Conservation (phyloP, 345 rosid genomes). For the Combretum micranthum region DNA sequence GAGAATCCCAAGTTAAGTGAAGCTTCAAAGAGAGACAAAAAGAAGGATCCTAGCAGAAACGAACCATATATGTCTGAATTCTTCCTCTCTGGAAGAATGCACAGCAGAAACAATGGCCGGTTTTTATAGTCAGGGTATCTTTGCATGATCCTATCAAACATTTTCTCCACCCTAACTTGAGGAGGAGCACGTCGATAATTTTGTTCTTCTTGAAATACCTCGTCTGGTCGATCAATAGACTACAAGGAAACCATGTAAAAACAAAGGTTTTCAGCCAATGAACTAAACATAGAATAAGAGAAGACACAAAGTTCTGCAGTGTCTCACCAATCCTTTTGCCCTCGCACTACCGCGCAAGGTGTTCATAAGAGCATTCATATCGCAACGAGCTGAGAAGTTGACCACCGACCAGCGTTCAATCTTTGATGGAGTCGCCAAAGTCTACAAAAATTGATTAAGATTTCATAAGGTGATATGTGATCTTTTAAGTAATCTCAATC, state of each 20-base stretch:
- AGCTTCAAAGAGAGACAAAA: not conserved
- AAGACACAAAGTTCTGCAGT: not conserved
- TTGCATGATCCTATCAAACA: constrained; percentile 34
- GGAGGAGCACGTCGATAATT: constrained; percentile 33
- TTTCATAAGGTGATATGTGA: not conserved
- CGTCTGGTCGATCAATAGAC: constrained; percentile 25
- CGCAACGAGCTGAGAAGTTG: constrained; percentile 85
- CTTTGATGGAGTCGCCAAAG: constrained; percentile 60
- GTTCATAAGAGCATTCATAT: constrained; percentile 34
- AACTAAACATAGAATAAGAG: not conserved
- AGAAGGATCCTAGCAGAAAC: not conserved
- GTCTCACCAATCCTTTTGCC: constrained; percentile 82
- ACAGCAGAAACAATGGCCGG: constrained; percentile 38
- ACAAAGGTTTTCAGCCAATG: too few species aligned
- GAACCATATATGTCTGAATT: constrained; percentile 52
- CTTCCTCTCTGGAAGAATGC: constrained; percentile 45
- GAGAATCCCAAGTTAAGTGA: not conserved
- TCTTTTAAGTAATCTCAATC: not conserved
- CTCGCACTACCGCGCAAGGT: constrained; percentile 58
- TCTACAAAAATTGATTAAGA: constrained; percentile 28
- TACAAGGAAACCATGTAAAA: constrained; percentile 4
- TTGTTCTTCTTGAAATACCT: constrained; percentile 30
- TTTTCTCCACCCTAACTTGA: constrained; percentile 36
- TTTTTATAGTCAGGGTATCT: constrained; percentile 32
- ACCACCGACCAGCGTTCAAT: constrained; percentile 78